Conservation (phyloP, 164 flowering plant species). For the Saururus chinensis region DNA sequence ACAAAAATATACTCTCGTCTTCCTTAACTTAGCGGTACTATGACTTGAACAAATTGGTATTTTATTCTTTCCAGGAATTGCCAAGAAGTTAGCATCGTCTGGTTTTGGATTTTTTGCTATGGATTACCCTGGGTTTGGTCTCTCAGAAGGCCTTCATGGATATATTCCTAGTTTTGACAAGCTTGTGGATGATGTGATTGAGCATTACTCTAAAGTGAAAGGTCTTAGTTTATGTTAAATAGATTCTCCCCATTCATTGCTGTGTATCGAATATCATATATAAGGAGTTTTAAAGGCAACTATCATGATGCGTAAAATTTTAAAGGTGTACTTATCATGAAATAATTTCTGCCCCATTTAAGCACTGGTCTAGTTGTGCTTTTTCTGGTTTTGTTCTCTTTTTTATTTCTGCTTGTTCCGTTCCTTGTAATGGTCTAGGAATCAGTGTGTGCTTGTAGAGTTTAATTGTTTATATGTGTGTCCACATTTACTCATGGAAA, state of each 20-base stretch:
- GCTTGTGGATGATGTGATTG: slow-evolving; percentile 82
- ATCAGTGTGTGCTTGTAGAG: too few species aligned
- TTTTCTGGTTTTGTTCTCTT: too few species aligned
- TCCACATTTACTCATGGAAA: too few species aligned
- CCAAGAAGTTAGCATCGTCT: slow-evolving; percentile 67
- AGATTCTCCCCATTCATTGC: neutral
- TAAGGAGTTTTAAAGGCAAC: too few species aligned
- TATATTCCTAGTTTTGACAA: slow-evolving; percentile 70
- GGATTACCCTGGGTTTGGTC: slow-evolving; percentile 99
- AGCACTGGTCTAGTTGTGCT: too few species aligned
- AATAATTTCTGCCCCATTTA: too few species aligned
- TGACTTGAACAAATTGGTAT: neutral
- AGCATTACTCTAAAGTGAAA: slow-evolving; percentile 79
- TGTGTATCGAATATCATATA: too few species aligned
- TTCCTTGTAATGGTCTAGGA: too few species aligned
- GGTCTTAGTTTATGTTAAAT: slow-evolving; percentile 24
- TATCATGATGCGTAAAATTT: too few species aligned
- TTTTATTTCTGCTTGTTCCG: too few species aligned
- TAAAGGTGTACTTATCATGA: too few species aligned
- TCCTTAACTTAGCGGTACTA: neutral
- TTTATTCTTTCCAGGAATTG: slow-evolving; percentile 51
- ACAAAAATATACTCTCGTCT: neutral
- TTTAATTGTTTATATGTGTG: too few species aligned
- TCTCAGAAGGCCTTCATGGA: slow-evolving; percentile 91
- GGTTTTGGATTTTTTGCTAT: slow-evolving; percentile 94